Percentiles rank a stretch among this genome's conserved stretches.
These are phyloP conservation scores for Penicillium longicatenatum DNA, from an alignment of 495 filamentous ascomycete genomes.

Conservation along the genomic window DNA sequence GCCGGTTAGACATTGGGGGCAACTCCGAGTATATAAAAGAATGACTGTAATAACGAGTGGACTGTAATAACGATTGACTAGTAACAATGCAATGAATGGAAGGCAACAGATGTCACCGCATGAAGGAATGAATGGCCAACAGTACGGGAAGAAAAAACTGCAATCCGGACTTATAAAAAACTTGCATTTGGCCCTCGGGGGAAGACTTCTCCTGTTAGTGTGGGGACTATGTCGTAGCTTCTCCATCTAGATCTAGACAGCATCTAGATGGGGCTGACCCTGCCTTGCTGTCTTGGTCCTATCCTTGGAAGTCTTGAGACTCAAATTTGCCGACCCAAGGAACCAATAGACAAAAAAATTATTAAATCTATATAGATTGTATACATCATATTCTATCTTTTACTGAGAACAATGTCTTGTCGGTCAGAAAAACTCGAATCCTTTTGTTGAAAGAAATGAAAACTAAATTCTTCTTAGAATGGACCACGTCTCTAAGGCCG, in stretches of 20 bases:
- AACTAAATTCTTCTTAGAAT: not conserved
- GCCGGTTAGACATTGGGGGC: not conserved
- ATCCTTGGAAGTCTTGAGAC: conserved; percentile 6
- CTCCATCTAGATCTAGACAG: conserved; percentile 4
- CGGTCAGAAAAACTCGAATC: not conserved
- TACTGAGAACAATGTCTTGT: too few relatives aligned
- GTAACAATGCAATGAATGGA: not conserved
- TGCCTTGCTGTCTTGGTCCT: conserved; percentile 1
- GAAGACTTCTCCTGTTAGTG: not conserved
- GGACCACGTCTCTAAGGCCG: not conserved
- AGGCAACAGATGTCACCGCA: not conserved
- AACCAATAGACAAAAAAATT: not conserved
- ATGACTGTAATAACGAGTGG: conserved; percentile 4
- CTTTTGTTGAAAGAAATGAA: not conserved
- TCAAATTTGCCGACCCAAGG: conserved; percentile 2
- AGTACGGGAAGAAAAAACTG: not conserved
- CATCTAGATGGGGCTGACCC: conserved; percentile 9
- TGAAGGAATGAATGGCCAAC: not conserved
- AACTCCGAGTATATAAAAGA: conserved; percentile 4
- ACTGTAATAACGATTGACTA: not conserved
- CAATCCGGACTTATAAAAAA: conserved; percentile 6
- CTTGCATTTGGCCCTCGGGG: not conserved
- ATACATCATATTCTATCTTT: not conserved
- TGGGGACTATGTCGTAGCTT: conserved; percentile 1
- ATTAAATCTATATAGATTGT: not conserved